phyloP scores from a whole-genome alignment of 805 yeast species.

The Millerozyma miso region DNA sequence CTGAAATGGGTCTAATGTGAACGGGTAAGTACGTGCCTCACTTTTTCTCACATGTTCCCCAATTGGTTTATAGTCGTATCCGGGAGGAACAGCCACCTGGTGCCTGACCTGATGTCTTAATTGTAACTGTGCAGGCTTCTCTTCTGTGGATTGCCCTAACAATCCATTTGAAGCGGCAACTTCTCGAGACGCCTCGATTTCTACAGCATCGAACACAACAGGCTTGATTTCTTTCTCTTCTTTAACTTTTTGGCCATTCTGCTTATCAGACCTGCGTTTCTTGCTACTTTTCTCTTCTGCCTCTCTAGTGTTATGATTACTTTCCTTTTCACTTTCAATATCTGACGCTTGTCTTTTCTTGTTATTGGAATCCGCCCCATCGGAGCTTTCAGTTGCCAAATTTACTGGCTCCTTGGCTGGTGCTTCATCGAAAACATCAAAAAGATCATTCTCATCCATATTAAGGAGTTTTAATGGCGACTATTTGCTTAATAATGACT shows the following conservation, averaged over 20 bases:
- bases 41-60: constrained; percentile 74
- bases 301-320: neutral
- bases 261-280: constrained; percentile 7
- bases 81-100: constrained; percentile 95
- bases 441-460: constrained; percentile 51
- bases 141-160: constrained; percentile 25
- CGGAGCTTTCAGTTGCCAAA: neutral
- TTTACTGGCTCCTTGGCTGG: constrained; percentile 33
- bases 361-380: constrained; percentile 2
- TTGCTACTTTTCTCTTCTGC: constrained; percentile 17
- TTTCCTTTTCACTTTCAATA: constrained; percentile 16
- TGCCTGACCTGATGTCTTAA: constrained; percentile 93
- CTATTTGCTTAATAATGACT: too few relatives aligned
- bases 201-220: constrained; percentile 80
- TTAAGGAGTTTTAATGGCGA: too few relatives aligned
- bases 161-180: constrained; percentile 80
- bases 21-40: constrained; percentile 90
- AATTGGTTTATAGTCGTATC: constrained; percentile 82
- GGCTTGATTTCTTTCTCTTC: constrained; percentile 50
- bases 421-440: constrained; percentile 58
- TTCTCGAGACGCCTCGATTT: constrained; percentile 85
- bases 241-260: constrained; percentile 15
- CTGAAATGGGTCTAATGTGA: constrained; percentile 93
- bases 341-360: constrained; percentile 13
- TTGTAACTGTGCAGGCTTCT: constrained; percentile 47